Percentiles rank a stretch among this genome's conserved stretches.
Conservation (phyloP, 768 basidiomycete species). For the Tylopilus sp. region DNA sequence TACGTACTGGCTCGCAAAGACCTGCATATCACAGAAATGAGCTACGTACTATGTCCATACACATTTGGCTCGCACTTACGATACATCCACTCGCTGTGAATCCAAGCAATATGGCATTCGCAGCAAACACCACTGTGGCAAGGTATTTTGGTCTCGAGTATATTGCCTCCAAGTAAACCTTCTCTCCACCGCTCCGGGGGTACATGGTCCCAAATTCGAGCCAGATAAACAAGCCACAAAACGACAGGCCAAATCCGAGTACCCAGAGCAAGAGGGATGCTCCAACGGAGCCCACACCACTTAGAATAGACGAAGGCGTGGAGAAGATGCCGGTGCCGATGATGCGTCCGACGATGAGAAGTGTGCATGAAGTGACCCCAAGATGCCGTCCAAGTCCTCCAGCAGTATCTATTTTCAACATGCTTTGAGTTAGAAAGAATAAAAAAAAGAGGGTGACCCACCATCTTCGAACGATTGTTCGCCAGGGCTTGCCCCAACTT, state of each 20-base stretch:
- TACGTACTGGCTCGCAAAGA: constrained; percentile 36
- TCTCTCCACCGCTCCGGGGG: constrained; percentile 55
- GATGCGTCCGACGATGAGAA: constrained; percentile 52
- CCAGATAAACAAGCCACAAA: constrained; percentile 60
- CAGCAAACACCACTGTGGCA: not conserved
- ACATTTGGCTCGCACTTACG: not conserved
- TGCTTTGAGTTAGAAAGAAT: not conserved
- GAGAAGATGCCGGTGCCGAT: constrained; percentile 63
- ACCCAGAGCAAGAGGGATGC: constrained; percentile 63
- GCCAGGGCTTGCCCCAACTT: constrained; percentile 34
- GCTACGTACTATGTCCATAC: not conserved
- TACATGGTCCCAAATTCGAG: constrained; percentile 63
- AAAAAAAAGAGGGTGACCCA: constrained; percentile 4
- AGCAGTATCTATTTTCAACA: constrained; percentile 35
- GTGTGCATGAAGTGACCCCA: constrained; percentile 51
- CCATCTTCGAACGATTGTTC: constrained; percentile 50
- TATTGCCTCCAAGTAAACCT: not conserved
- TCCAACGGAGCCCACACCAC: constrained; percentile 53
- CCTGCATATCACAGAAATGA: constrained; percentile 8
- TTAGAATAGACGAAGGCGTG: constrained; percentile 55
- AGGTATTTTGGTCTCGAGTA: not conserved
- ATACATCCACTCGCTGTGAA: not conserved
- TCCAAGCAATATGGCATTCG: not conserved
- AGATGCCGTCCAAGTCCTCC: constrained; percentile 57
- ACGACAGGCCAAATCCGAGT: constrained; percentile 54